Evolutionary conservation across 805 yeast genomes (phyloP), one percentile per base, ranked within the genome.

Genomic region (Candida nanaspora): DNA sequence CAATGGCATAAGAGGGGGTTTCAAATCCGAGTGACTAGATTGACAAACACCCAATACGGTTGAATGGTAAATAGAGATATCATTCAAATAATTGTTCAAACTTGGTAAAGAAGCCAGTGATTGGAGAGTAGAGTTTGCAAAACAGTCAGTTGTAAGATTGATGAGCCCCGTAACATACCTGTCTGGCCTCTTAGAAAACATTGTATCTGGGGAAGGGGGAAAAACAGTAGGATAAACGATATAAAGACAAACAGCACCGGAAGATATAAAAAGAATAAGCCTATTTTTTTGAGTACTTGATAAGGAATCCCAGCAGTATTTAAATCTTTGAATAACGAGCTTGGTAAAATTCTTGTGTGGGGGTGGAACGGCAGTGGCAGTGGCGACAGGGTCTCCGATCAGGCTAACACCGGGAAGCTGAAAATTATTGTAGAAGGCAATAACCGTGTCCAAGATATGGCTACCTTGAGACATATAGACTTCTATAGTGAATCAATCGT

Each of bases 41-140:
- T 27, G 28, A 30, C 19, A 22, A 52, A 62, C 39, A 59, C 60
- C 40, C 53, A 48, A 6, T 61, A 59, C 30, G 3, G 33, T 30
- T 6, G 43, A 35, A 23, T 45, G 43, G 13, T 52, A 37, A 11
- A 51, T 48, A 30, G 67, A 58, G 41, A 73, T 58, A 25, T 56
- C 51, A 42, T 68, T 78, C 45, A 84, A 57, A 50, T 85, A 84
- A 4, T 61, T 64, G 29, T 80, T 75, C 37, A 85, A 53, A 0
- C 72, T 71, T 0, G 85, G 80, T 15, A 82, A 56, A 0, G 87
- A 63, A 15, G 81, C 74, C 41, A 84, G 69, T 0, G 89, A 93
- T 58, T 91, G 98, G 16, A 93, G 54, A 1, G 89, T 80, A 7
- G 94, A 76, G 55, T 93, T 91, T 45, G 96, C 96, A 65, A 86